Evolutionary conservation across 257 asterid species (phyloP), one percentile per base, ranked within the genome.

Genomic region (Penstemon davidsonii): DNA sequence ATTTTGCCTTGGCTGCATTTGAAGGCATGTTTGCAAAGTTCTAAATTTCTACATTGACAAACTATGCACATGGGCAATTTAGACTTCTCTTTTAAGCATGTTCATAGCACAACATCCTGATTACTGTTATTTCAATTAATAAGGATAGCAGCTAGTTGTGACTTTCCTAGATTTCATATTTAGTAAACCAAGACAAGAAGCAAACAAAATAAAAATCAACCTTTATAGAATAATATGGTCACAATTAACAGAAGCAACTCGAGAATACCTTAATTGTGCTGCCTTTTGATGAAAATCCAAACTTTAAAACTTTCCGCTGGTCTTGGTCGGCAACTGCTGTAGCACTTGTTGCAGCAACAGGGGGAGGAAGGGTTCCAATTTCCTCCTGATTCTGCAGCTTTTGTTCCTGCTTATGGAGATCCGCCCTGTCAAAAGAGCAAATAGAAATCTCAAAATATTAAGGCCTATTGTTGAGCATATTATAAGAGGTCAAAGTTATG

Each of bases 321-420:
- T 94, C 98, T 73, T 91, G 98, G 72, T 88, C 93, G 8, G 87
- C 96, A 82, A 88, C 93, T 66, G 83, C 75, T 56, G 99, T 83
- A 68, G 96, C 96, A 78, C 82, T 82, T 75, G 66, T 85, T 59
- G 72, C 68, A 46, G 77, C 53, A 57, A 80, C 59, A 52, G 93
- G 74, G 60, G 66, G 74, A 4, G 84, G 50, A 64, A 53, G 4
- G 19, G 64, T 49, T 15, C 69, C 81, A 18, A 69, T 53, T 69
- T 87, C 96, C 78, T 88, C 96, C 51, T 77, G 79, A 73, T 62
- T 85, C 81, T 83, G 84, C 73, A 79, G 77, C 76, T 83, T 88
- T 62, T 82, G 86, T 67, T 81, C 95, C 77, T 86, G 92, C 86
- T 89, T 87, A 67, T 74, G 88, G 43, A 83, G 88, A 76, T 76